phyloP scores from a whole-genome alignment of 2,329 filamentous ascomycete genomes.

The Calonectria multiphialidica region DNA sequence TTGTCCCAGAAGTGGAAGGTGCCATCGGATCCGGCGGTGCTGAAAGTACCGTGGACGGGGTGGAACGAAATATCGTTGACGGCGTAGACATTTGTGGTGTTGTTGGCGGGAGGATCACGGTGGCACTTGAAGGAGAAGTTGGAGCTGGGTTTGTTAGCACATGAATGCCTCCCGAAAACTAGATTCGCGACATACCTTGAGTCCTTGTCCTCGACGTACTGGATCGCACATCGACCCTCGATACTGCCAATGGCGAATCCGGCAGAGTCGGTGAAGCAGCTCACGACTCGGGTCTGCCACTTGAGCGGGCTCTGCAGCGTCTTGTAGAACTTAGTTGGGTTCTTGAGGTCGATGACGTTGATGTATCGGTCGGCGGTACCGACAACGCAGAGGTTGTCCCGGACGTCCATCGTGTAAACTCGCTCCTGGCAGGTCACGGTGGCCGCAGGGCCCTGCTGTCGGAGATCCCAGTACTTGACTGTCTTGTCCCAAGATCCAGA shows the following conservation, averaged over 20 bases:
- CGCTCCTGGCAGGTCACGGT: slow-evolving; percentile 79
- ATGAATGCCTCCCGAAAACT: no score
- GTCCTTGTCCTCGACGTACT: slow-evolving; percentile 98
- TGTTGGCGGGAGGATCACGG: slow-evolving; percentile 81
- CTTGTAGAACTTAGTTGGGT: slow-evolving; percentile 94
- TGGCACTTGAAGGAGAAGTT: slow-evolving; percentile 99
- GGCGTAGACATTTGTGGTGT: slow-evolving; percentile 89
- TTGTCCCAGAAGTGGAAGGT: slow-evolving; percentile 99
- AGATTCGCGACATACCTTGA: slow-evolving; percentile 63
- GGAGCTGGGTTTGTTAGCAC: slow-evolving; percentile 62
- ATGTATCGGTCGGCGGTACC: slow-evolving; percentile 97
- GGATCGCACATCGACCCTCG: slow-evolving; percentile 96
- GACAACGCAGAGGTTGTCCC: slow-evolving; percentile 88
- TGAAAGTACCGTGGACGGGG: slow-evolving; percentile 97
- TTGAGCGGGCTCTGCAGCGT: slow-evolving; percentile 95
- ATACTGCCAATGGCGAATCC: slow-evolving; percentile 97
- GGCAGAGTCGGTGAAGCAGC: slow-evolving; percentile 91
- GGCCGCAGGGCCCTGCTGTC: slow-evolving; percentile 73
- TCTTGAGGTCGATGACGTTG: slow-evolving; percentile 91
- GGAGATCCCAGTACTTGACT: slow-evolving; percentile 89
- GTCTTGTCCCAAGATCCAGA: slow-evolving; percentile 95
- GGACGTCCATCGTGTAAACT: slow-evolving; percentile 92
- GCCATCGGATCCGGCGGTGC: slow-evolving; percentile 93
- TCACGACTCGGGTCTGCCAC: slow-evolving; percentile 96
- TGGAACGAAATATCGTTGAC: slow-evolving; percentile 99